Evolutionary conservation across 108 stramenopile genomes (phyloP), one percentile per base, ranked within the genome.

Genomic region (Thalassiosira profunda): DNA sequence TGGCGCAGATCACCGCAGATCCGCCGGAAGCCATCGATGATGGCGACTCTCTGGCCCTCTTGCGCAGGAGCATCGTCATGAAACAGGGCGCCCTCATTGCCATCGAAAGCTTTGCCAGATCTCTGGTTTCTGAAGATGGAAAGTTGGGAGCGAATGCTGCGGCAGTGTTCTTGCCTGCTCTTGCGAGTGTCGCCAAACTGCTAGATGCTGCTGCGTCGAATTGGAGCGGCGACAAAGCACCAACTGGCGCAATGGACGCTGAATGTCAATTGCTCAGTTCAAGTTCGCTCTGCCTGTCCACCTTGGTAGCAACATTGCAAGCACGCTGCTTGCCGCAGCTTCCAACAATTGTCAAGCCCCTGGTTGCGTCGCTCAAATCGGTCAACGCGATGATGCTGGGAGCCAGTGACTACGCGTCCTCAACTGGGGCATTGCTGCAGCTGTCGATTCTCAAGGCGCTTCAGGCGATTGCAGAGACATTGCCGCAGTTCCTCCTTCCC

Each of bases 401-500:
- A 57, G 33, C 47, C 6, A 25, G 42, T n/a, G 33, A 20, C 57
- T 18, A 72, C 20, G 45, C 76, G 20, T 30, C 34, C 15, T 41
- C 63, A 46, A 75, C 54, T 37, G 67, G 43, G 55, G 61, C 52
- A 28, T 37, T 84, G 48, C 53, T 94, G 56, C 89, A 88, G 51
- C 36, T 88, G 2, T 64, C 89, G 0, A 70, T 84, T 26, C 26
- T 92, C 30, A 79, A 85, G 37, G 48, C 85, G 14, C 46, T 92
- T 1, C 36, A 43, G 30, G 45, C 84, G 8, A 44, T 91, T n/a
- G 80, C 84, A 3, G 86, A 89, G 14, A 76, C 77, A n/a, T 60
- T 95, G 21, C 94, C 94, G 12, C 86, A 86, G 37, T 90, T 95
- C 48, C 43, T 91, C n/a, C 49, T 72, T 1, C 80, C 89, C n/a